A percentile compares a stretch with the other conserved stretches of the same genome.
Evolutionary conservation across 208 protist genomes (phyloP).

Genomic region (Acanthamoeba triangularis): DNA sequence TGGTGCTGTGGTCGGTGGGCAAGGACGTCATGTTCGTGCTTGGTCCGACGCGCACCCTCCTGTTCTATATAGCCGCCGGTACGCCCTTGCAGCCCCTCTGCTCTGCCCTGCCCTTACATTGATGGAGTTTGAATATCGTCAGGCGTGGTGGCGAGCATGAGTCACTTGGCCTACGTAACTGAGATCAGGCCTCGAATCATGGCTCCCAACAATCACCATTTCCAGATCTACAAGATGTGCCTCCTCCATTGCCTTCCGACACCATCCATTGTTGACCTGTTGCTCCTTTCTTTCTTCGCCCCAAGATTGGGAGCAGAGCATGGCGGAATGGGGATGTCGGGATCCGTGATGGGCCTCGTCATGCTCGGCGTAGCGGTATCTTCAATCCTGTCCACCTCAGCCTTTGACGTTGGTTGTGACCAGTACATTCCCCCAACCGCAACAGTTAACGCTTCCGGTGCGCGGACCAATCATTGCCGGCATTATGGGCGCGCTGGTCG

Average conservation of each 20-base stretch:
- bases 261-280: too few species aligned
- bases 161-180: not conserved
- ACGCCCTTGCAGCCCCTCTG: not conserved
- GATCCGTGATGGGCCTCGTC: not conserved
- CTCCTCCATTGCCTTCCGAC: not conserved
- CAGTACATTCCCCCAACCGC: not conserved
- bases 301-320: not conserved
- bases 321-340: not conserved
- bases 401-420: not conserved
- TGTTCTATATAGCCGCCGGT: constrained; percentile 48
- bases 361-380: not conserved
- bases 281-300: too few species aligned
- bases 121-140: too few species aligned
- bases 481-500: not conserved
- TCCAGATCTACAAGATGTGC: not conserved
- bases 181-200: not conserved
- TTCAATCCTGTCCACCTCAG: too few species aligned
- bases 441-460: not conserved
- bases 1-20: not conserved
- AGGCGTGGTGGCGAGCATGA: not conserved
- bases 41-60: not conserved
- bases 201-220: not conserved
- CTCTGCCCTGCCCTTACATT: too few species aligned
- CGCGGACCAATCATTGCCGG: not conserved
- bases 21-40: not conserved